Evolutionary conservation across 306 rosid species (phyloP).

Genomic region (Alnus glutinosa): DNA sequence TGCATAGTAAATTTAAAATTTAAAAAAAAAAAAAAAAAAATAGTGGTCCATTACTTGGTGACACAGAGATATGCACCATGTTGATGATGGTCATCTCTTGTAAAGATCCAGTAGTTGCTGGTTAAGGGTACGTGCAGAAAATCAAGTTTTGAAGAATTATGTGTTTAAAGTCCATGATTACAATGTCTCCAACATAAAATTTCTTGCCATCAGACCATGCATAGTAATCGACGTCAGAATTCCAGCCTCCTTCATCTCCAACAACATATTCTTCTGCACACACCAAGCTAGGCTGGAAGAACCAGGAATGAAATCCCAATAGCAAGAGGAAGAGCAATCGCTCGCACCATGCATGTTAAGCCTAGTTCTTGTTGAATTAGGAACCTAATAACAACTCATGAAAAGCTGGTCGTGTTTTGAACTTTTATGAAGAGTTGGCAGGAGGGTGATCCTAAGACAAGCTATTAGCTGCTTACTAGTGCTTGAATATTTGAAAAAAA

Average conservation of each 20-base stretch:
- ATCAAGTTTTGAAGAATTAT: no score
- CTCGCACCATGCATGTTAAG: constrained; percentile 8
- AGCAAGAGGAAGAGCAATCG: neutral
- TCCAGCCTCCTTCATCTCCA: constrained; percentile 6
- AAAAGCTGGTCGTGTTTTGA: neutral
- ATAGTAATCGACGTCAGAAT: neutral
- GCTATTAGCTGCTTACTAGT: no score
- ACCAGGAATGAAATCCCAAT: neutral
- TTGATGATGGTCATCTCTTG: no score
- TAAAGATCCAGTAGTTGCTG: no score
- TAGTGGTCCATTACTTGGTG: no score
- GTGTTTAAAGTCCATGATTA: no score
- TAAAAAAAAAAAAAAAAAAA: no score
- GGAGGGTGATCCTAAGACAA: neutral
- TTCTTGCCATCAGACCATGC: constrained; percentile 17
- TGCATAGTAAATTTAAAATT: no score
- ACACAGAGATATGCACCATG: no score
- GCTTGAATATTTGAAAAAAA: no score
- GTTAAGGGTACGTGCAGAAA: neutral
- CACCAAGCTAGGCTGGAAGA: constrained; percentile 2
- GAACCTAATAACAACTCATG: neutral
- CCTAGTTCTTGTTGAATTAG: neutral
- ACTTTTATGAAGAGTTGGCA: neutral
- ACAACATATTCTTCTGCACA: constrained; percentile 9
- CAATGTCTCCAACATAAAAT: constrained; percentile 8